Evolutionary conservation across 2,329 filamentous ascomycete genomes (phyloP).

Genomic region (Pestalotiopsis sp.): DNA sequence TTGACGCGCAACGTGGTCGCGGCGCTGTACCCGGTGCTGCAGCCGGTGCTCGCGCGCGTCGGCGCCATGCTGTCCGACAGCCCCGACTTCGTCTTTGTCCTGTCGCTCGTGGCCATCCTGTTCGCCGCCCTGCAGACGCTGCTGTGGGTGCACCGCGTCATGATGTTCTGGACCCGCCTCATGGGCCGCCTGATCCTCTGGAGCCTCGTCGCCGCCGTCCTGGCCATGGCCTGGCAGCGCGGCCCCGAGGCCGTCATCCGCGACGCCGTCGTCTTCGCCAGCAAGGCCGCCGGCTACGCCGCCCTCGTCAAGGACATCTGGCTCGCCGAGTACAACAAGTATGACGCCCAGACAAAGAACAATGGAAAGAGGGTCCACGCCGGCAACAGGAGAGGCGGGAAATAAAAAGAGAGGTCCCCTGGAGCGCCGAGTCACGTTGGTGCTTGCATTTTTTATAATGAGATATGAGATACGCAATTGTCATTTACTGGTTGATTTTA

Average conservation of each 20-base stretch:
- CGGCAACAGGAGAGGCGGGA: constrained; percentile 18
- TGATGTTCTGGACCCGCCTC: constrained; percentile 79
- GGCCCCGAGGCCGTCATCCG: constrained; percentile 66
- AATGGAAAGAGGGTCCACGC: constrained; percentile 18
- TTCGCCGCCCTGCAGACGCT: constrained; percentile 68
- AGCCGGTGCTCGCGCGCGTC: constrained; percentile 45
- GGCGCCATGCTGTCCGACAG: constrained; percentile 39
- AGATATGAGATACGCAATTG: constrained; percentile 10
- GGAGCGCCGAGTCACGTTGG: background rate
- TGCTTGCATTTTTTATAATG: background rate
- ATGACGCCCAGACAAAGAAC: constrained; percentile 50
- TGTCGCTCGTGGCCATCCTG: constrained; percentile 57
- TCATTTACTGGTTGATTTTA: constrained; percentile 3
- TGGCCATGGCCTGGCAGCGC: constrained; percentile 64
- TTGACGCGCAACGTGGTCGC: constrained; percentile 27
- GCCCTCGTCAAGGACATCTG: constrained; percentile 56
- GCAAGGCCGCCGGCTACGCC: constrained; percentile 49
- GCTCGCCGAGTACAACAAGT: constrained; percentile 59
- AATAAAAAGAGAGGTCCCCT: constrained; percentile 4
- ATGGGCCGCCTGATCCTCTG: constrained; percentile 67
- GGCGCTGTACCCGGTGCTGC: constrained; percentile 43
- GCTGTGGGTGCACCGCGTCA: constrained; percentile 69
- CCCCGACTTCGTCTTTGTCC: constrained; percentile 45
- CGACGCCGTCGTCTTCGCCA: constrained; percentile 54
- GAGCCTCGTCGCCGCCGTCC: constrained; percentile 57